These are phyloP conservation scores for Plectosphaerella cucumerina DNA, from an alignment of 2,329 filamentous ascomycete species.

Conservation along the genomic window DNA sequence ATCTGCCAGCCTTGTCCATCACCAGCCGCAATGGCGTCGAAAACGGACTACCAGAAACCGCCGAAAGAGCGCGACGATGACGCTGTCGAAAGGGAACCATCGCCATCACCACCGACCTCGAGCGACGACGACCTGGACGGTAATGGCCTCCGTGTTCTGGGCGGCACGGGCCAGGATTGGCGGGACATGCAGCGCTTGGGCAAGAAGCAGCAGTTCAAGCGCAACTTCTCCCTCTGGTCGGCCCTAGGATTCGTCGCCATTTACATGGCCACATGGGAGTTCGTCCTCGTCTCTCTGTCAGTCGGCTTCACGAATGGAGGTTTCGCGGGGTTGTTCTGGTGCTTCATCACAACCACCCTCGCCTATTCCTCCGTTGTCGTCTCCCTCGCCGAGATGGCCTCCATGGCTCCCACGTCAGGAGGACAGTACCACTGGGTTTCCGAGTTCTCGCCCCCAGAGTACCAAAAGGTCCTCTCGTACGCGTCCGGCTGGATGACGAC, in stretches of 20 bases:
- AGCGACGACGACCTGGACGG: neutral
- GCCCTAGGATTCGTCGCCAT: slow-evolving; percentile 18
- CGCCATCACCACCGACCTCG: neutral
- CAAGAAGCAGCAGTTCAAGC: slow-evolving; percentile 16
- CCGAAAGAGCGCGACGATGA: neutral
- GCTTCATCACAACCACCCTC: slow-evolving; percentile 12
- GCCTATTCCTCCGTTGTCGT: slow-evolving; percentile 13
- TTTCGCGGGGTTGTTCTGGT: slow-evolving; percentile 18
- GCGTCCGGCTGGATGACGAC: slow-evolving; percentile 43
- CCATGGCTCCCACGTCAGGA: slow-evolving; percentile 45
- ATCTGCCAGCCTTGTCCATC: neutral
- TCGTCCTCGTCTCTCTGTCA: slow-evolving; percentile 14
- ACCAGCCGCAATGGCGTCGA: neutral
- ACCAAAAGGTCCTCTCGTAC: slow-evolving; percentile 52
- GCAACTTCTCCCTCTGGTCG: slow-evolving; percentile 13
- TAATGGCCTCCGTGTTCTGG: slow-evolving; percentile 7
- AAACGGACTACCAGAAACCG: neutral
- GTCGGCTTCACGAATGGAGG: slow-evolving; percentile 13
- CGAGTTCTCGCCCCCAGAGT: slow-evolving; percentile 42
- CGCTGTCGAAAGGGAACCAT: neutral
- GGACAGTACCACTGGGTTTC: slow-evolving; percentile 61
- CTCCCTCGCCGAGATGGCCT: slow-evolving; percentile 31
- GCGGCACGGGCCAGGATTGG: slow-evolving; percentile 11
- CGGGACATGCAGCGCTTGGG: slow-evolving; percentile 17
- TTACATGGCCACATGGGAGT: slow-evolving; percentile 20